phyloP scores from a whole-genome alignment of 2,329 filamentous ascomycete species.

The Colletotrichum scovillei region DNA sequence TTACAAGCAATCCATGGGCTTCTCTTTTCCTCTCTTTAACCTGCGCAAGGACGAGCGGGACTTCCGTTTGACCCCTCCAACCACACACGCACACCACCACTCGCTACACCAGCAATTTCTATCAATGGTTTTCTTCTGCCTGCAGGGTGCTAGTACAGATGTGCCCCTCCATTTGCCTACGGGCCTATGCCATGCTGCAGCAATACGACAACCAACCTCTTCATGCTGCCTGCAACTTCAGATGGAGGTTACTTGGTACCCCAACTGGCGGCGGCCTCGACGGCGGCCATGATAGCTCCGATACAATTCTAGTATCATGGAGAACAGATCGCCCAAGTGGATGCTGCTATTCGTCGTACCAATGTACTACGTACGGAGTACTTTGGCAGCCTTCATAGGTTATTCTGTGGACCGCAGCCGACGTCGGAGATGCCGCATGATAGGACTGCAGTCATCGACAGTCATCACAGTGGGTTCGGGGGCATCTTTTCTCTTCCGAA shows the following conservation, averaged over 20 bases:
- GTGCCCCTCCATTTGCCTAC: not conserved
- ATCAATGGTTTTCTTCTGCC: conserved; percentile 1
- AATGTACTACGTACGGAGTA: not conserved
- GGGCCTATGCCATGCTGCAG: not conserved
- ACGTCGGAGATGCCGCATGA: conserved; percentile 22
- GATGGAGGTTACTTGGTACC: not conserved
- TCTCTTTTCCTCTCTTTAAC: not conserved
- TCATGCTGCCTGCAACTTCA: not conserved
- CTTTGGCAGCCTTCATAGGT: conserved; percentile 5
- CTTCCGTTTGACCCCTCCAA: conserved; percentile 33
- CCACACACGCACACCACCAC: not conserved
- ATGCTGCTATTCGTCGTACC: not conserved
- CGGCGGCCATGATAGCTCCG: not conserved
- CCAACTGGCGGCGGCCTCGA: not conserved
- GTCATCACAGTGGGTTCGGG: conserved; percentile 19
- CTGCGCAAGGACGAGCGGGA: conserved; percentile 25
- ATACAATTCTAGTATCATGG: not conserved
- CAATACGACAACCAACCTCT: not conserved
- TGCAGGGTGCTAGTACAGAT: conserved; percentile 1
- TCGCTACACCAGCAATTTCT: not conserved
- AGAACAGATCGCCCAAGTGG: not conserved
- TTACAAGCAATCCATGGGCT: not conserved
- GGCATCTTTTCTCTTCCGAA: not conserved
- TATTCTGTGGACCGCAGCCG: conserved; percentile 30
- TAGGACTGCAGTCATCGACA: conserved; percentile 2